These are phyloP conservation scores for Pleurotus platypus DNA, from an alignment of 768 basidiomycete genomes.

Conservation along the genomic window DNA sequence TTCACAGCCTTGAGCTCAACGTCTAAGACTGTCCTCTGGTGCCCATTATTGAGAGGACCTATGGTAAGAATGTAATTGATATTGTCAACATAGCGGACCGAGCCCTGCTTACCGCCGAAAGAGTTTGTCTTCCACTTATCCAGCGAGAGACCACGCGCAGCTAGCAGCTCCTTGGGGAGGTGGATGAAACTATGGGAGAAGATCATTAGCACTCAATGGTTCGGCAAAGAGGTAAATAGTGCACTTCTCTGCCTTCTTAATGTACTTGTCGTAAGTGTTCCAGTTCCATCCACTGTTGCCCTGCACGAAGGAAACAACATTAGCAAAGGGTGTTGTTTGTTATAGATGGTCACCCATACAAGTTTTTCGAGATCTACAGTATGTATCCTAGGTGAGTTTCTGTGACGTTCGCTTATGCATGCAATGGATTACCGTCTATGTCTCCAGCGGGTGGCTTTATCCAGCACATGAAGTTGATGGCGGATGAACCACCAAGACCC, in stretches of 20 bases:
- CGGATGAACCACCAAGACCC: constrained; percentile 19
- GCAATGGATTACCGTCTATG: constrained; percentile 16
- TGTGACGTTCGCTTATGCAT: too few species aligned
- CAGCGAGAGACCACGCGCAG: neutral
- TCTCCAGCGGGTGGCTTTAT: constrained; percentile 13
- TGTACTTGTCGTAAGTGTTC: constrained; percentile 1
- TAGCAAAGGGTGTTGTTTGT: too few species aligned
- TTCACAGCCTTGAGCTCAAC: neutral
- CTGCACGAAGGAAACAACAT: neutral
- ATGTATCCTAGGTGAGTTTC: neutral
- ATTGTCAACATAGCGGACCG: neutral
- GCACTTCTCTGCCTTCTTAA: constrained; percentile 10
- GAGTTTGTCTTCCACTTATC: neutral
- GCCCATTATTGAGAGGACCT: neutral
- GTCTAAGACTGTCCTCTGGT: neutral
- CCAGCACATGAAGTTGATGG: constrained; percentile 17
- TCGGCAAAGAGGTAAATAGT: neutral
- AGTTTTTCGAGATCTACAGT: constrained; percentile 12
- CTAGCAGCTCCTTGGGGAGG: neutral
- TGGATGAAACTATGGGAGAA: neutral
- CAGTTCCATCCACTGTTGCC: constrained; percentile 12
- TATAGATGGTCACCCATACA: too few species aligned
- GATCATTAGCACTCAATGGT: neutral
- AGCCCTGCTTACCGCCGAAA: neutral
- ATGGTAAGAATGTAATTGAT: neutral